A percentile compares a stretch with the other conserved stretches of the same genome.
phyloP scores from a whole-genome alignment of 2,329 filamentous ascomycete species.

The Lachnellula occidentalis region DNA sequence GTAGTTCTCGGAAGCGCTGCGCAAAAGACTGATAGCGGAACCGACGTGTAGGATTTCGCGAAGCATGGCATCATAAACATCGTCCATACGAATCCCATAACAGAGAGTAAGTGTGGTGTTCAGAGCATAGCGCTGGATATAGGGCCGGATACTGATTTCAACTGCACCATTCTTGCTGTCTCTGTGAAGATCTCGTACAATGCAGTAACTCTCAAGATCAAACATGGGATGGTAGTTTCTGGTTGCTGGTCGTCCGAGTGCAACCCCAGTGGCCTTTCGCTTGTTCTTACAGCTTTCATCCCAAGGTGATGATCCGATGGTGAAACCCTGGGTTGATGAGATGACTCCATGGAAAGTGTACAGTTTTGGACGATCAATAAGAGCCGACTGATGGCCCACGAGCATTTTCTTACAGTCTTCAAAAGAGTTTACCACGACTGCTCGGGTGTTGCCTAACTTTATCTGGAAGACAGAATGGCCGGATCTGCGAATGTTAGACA shows the following conservation, averaged over 20 bases:
- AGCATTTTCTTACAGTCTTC: slow-evolving; percentile 47
- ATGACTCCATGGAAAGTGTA: slow-evolving; percentile 51
- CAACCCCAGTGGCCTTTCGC: slow-evolving; percentile 71
- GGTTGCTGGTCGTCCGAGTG: slow-evolving; percentile 58
- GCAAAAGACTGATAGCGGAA: slow-evolving; percentile 67
- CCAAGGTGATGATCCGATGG: slow-evolving; percentile 79
- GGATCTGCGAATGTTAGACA: slow-evolving; percentile 48
- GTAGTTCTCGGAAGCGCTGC: slow-evolving; percentile 77
- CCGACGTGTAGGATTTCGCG: slow-evolving; percentile 73
- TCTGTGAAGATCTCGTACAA: slow-evolving; percentile 64
- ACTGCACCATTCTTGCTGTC: slow-evolving; percentile 57
- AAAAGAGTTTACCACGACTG: slow-evolving; percentile 51
- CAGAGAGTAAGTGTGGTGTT: slow-evolving; percentile 75
- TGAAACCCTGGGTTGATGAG: slow-evolving; percentile 61
- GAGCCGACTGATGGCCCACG: slow-evolving; percentile 42
- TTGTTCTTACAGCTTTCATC: slow-evolving; percentile 73
- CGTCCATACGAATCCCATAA: slow-evolving; percentile 72
- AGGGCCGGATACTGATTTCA: slow-evolving; percentile 61
- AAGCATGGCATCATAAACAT: slow-evolving; percentile 60
- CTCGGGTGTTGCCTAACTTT: slow-evolving; percentile 50
- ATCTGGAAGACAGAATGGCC: slow-evolving; percentile 52
- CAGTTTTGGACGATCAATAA: slow-evolving; percentile 45
- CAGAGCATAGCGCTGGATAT: slow-evolving; percentile 70
- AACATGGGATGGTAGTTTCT: slow-evolving; percentile 72
- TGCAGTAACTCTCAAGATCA: slow-evolving; percentile 69